Evolutionary conservation across 1,139 yeast genomes (phyloP).

Genomic region (Saccharomyces pastorianus): DNA sequence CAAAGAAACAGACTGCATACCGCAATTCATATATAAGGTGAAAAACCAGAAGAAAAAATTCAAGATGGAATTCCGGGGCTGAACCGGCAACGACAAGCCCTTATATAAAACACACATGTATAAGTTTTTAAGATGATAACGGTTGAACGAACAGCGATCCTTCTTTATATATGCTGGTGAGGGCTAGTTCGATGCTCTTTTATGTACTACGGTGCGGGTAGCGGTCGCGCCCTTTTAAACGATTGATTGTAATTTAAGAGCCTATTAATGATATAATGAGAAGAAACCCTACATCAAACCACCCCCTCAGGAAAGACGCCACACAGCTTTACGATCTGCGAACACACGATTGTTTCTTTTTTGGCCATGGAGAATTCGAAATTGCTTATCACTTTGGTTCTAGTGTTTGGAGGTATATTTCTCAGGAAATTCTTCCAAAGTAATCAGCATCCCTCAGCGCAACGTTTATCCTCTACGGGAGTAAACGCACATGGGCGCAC

Average conservation of each 20-base stretch:
- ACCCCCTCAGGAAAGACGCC: not conserved
- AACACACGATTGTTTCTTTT: not conserved
- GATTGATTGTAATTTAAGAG: not conserved
- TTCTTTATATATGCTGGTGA: too few species aligned
- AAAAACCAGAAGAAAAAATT: constrained; percentile 27
- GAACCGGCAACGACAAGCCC: not conserved
- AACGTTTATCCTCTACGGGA: not conserved
- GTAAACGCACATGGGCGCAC: constrained; percentile 2
- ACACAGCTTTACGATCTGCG: not conserved
- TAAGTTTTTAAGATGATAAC: not conserved
- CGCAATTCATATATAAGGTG: constrained; percentile 32
- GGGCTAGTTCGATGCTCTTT: not conserved
- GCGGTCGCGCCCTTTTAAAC: constrained; percentile 1
- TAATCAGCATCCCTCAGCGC: not conserved
- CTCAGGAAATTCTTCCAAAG: not conserved
- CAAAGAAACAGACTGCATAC: constrained; percentile 30
- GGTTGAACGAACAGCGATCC: not conserved
- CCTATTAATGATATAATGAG: not conserved
- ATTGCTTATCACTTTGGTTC: not conserved
- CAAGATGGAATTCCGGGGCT: constrained; percentile 28
- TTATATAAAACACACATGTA: not conserved
- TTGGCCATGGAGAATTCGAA: not conserved
- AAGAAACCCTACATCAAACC: not conserved
- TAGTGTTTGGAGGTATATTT: not conserved
- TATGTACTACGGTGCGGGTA: not conserved